Evolutionary conservation across 352 stramenopile species (phyloP).

Genomic region (Albugo laibachii): DNA sequence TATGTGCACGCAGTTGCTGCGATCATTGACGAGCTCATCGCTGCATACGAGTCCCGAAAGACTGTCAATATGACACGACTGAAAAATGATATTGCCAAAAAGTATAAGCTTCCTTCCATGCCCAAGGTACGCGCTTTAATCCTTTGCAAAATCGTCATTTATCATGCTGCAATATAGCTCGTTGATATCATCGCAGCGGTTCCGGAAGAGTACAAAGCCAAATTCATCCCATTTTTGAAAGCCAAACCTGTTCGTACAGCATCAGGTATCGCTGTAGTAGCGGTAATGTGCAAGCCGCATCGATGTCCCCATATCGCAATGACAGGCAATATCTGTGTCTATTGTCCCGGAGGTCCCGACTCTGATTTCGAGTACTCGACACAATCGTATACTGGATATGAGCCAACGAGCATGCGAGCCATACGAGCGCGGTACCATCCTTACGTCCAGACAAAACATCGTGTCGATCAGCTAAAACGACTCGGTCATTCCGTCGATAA

Average conservation of each 20-base stretch:
- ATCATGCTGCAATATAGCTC: conserved; percentile 18
- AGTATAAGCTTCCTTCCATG: conserved; percentile 83
- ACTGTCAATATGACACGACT: conserved; percentile 88
- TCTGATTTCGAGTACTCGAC: conserved; percentile 97
- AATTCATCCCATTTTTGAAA: conserved; percentile 84
- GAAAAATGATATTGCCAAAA: conserved; percentile 81
- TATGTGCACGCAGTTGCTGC: conserved; percentile 75
- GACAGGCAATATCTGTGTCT: conserved; percentile 94
- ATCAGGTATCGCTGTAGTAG: conserved; percentile 90
- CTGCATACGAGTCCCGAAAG: conserved; percentile 74
- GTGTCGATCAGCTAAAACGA: conserved; percentile 75
- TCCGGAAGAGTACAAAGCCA: conserved; percentile 80
- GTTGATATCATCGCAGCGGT: conserved; percentile 93
- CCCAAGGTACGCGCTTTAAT: conserved; percentile 31
- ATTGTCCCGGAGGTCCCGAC: conserved; percentile 90
- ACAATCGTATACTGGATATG: conserved; percentile 92
- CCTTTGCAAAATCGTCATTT: background rate
- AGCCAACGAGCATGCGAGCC: conserved; percentile 91
- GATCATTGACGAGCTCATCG: conserved; percentile 84
- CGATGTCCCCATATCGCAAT: conserved; percentile 95
- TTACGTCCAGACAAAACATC: conserved; percentile 83
- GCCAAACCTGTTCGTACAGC: conserved; percentile 91
- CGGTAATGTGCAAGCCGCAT: conserved; percentile 95
- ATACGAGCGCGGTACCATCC: conserved; percentile 93
- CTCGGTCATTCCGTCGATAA: conserved; percentile 92